A percentile compares a stretch with the other conserved stretches of the same genome.
These are phyloP conservation scores for Acanthamoeba sp. DNA, from an alignment of 208 protist genomes.

Conservation along the genomic window DNA sequence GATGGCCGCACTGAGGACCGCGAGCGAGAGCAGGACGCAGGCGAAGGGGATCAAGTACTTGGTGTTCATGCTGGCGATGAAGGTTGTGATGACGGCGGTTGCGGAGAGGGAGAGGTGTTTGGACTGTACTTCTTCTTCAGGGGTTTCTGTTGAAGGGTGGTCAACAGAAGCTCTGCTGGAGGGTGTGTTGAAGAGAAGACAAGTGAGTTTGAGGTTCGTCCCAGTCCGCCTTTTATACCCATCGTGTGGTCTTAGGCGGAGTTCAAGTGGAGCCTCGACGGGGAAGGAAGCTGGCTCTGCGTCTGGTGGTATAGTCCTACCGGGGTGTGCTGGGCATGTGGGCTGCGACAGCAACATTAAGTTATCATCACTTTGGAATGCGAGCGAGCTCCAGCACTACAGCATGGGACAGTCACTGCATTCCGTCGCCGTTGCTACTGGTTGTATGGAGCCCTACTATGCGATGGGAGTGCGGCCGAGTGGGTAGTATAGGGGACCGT, in stretches of 20 bases:
- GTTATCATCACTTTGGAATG: no score
- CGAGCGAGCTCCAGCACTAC: no score
- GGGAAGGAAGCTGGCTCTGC: not conserved
- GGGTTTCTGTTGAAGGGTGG: not conserved
- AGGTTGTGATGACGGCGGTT: not conserved
- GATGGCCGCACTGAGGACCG: slow-evolving; percentile 34
- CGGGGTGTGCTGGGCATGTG: not conserved
- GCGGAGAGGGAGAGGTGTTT: not conserved
- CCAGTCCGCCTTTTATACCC: not conserved
- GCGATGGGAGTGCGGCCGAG: no score
- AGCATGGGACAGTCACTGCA: no score
- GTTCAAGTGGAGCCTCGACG: not conserved
- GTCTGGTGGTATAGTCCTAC: not conserved
- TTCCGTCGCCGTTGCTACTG: no score
- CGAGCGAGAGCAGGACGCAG: slow-evolving; percentile 12
- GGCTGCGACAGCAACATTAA: not conserved
- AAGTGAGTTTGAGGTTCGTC: not conserved
- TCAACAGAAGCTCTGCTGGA: slow-evolving; percentile 53
- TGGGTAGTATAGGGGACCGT: no score
- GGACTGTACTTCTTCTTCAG: slow-evolving; percentile 61
- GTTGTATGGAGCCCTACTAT: no score
- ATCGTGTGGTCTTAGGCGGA: not conserved
- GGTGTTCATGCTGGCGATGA: not conserved
- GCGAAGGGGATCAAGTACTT: not conserved
- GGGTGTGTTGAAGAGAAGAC: slow-evolving; percentile 55